Percentiles rank a stretch among this genome's conserved stretches.
Conservation (phyloP, 805 yeast genomes). For the Kluyveromyces dobzhanskii region DNA sequence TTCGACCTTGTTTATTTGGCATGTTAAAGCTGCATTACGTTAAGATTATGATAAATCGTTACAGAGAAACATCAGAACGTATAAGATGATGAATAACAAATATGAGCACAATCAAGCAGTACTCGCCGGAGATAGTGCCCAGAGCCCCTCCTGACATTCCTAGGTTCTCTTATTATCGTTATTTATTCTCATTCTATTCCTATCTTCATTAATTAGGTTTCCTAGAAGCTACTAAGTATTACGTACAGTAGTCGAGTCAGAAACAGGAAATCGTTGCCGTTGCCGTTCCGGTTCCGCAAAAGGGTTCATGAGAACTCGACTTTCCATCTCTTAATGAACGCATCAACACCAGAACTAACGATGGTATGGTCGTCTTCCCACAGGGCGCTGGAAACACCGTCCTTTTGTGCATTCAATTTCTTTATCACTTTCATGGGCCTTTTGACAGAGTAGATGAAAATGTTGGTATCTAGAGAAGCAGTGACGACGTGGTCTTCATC, state of each 20-base stretch:
- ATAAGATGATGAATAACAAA: background rate
- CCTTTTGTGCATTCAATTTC: conserved; percentile 74
- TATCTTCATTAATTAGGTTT: too few species aligned
- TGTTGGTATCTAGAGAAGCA: conserved; percentile 76
- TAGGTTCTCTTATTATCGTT: too few species aligned
- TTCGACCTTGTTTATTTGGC: too few species aligned
- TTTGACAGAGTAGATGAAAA: conserved; percentile 70
- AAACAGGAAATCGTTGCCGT: too few species aligned
- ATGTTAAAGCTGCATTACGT: background rate
- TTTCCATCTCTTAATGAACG: conserved; percentile 69
- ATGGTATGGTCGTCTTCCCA: conserved; percentile 53
- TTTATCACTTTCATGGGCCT: conserved; percentile 74
- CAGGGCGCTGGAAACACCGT: conserved; percentile 66
- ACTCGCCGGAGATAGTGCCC: too few species aligned
- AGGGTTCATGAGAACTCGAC: conserved; percentile 11
- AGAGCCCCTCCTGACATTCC: too few species aligned
- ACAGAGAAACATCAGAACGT: background rate
- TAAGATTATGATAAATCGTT: background rate
- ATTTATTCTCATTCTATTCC: too few species aligned
- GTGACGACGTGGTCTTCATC: conserved; percentile 68
- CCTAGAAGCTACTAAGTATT: too few species aligned
- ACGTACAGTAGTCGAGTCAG: too few species aligned
- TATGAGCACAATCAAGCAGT: too few species aligned
- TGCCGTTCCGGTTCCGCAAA: too few species aligned
- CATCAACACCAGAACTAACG: conserved; percentile 74